A percentile compares a stretch with the other conserved stretches of the same genome.
Conservation (phyloP, 164 flowering plant genomes). For the Aristolochia californica region DNA sequence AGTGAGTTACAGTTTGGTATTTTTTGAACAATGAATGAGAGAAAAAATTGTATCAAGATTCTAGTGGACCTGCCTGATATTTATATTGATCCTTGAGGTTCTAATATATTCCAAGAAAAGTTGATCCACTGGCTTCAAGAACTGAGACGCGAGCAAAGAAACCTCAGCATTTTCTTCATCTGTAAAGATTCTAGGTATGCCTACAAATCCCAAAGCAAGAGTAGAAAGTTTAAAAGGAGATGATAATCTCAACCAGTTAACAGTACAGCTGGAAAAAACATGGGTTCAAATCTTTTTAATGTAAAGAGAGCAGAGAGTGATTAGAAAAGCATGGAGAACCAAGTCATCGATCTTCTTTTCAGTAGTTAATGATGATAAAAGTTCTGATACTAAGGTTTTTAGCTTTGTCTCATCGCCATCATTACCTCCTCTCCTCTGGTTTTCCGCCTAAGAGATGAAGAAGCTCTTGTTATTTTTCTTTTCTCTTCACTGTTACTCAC, state of each 20-base stretch:
- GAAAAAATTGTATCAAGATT: neutral
- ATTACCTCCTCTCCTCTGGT: neutral
- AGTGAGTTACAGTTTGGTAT: too few species aligned
- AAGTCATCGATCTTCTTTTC: neutral
- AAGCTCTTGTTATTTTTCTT: too few species aligned
- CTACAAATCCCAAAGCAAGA: conserved; percentile 27
- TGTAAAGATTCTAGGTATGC: conserved; percentile 85
- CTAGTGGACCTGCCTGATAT: conserved; percentile 79
- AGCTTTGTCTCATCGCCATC: neutral
- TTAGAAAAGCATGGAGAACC: neutral
- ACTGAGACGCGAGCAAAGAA: conserved; percentile 29
- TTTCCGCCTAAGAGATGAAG: too few species aligned
- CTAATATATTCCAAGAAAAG: conserved; percentile 58
- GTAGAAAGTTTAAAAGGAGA: neutral
- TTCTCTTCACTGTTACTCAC: too few species aligned
- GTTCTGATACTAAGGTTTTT: neutral
- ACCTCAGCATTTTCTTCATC: conserved; percentile 63
- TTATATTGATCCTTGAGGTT: conserved; percentile 88
- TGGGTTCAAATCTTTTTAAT: neutral
- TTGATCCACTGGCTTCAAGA: conserved; percentile 36
- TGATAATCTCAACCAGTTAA: neutral
- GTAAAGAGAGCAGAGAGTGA: neutral
- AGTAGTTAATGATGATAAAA: neutral
- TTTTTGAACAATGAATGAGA: too few species aligned
- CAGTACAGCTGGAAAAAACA: neutral